These are phyloP conservation scores for Exophiala sp. DNA, from an alignment of 2,329 filamentous ascomycete genomes.

Conservation along the genomic window DNA sequence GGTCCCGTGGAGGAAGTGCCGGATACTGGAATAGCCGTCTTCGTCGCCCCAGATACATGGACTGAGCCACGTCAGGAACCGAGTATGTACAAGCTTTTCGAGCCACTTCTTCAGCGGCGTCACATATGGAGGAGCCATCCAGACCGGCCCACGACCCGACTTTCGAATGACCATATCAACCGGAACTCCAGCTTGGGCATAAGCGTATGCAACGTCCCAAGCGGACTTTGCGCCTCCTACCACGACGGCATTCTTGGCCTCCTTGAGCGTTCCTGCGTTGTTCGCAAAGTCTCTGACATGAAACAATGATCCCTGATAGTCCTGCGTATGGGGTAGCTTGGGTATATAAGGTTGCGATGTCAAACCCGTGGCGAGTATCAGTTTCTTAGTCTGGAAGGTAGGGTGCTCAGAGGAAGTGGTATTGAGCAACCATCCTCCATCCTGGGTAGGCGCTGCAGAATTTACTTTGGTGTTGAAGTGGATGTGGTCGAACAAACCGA, in stretches of 20 bases:
- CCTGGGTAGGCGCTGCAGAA: slow-evolving; percentile 41
- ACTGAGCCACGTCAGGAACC: slow-evolving; percentile 69
- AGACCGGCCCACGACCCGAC: slow-evolving; percentile 58
- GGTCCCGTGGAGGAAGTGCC: slow-evolving; percentile 51
- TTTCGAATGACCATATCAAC: slow-evolving; percentile 58
- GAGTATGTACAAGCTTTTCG: slow-evolving; percentile 64
- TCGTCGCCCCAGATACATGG: slow-evolving; percentile 69
- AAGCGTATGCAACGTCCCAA: slow-evolving; percentile 61
- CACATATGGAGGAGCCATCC: slow-evolving; percentile 59
- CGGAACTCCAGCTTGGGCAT: slow-evolving; percentile 51
- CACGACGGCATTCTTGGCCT: slow-evolving; percentile 47
- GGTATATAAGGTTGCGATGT: slow-evolving; percentile 58
- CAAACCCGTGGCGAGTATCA: slow-evolving; percentile 61
- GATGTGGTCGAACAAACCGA: slow-evolving; percentile 48
- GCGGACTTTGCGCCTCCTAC: slow-evolving; percentile 62
- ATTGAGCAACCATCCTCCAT: slow-evolving; percentile 37
- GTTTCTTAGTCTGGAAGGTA: slow-evolving; percentile 40
- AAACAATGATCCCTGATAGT: slow-evolving; percentile 54
- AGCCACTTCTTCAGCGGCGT: slow-evolving; percentile 66
- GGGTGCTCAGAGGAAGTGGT: slow-evolving; percentile 17
- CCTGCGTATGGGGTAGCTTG: slow-evolving; percentile 46
- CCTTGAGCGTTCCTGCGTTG: slow-evolving; percentile 35
- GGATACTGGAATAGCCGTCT: slow-evolving; percentile 38
- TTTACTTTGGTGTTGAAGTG: slow-evolving; percentile 52
- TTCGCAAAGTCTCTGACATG: slow-evolving; percentile 54